phyloP scores from a whole-genome alignment of 805 yeast species.

The Barnettozyma wickerhamii region DNA sequence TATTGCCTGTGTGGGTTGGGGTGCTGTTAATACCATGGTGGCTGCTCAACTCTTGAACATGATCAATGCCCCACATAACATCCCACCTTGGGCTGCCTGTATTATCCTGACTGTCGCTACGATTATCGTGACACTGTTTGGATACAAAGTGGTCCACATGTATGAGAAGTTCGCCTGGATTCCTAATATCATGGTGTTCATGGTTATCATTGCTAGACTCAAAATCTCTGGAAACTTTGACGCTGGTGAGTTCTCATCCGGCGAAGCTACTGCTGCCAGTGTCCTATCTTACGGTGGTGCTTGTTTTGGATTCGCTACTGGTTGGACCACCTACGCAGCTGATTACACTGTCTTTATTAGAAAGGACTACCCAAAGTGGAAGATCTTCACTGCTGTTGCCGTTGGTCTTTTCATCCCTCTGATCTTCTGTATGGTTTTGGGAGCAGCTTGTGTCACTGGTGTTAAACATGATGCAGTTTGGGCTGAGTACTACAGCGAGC shows the following conservation, averaged over 20 bases:
- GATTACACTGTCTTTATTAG: conserved; percentile 91
- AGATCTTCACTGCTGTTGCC: conserved; percentile 60
- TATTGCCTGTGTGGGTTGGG: conserved; percentile 93
- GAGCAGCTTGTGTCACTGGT: conserved; percentile 84
- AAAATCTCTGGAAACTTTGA: conserved; percentile 61
- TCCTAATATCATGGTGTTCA: conserved; percentile 68
- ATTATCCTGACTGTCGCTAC: conserved; percentile 65
- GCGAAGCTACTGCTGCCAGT: conserved; percentile 66
- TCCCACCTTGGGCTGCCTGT: conserved; percentile 93
- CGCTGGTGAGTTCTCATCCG: conserved; percentile 46
- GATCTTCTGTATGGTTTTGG: conserved; percentile 69
- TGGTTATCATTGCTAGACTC: conserved; percentile 76
- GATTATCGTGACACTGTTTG: conserved; percentile 72
- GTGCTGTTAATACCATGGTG: conserved; percentile 87
- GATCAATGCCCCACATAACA: conserved; percentile 52
- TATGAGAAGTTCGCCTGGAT: conserved; percentile 89
- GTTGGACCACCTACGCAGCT: conserved; percentile 91
- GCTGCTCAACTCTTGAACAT: conserved; percentile 80
- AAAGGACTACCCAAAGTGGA: conserved; percentile 50
- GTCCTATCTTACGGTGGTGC: conserved; percentile 82
- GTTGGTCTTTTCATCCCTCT: conserved; percentile 66
- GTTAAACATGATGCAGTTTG: conserved; percentile 42
- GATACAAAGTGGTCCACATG: conserved; percentile 74
- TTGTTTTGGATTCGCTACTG: conserved; percentile 84
- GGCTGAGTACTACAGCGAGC: conserved; percentile 43